Base-by-base conservation (phyloP, 2,329 filamentous ascomycete species). In the Calcarisporium arbuscula region DNA sequence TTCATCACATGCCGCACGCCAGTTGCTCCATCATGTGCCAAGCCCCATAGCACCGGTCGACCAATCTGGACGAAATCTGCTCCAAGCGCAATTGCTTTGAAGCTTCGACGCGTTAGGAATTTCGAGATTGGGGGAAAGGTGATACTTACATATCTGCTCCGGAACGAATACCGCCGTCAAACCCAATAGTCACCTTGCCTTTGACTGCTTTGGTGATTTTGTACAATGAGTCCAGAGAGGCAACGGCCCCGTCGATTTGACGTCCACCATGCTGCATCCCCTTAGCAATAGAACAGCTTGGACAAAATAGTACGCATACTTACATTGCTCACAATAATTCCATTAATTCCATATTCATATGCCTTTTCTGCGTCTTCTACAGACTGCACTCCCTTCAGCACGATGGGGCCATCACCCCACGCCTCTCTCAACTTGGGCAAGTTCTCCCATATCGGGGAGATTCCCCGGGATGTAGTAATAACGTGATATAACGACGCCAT, bases 391-490 rank as follows among this genome's bases (percentile, higher is more conserved):
- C 74, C 75, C 53, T 81, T 81, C 37, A 81, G 54, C 5, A 62
- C 65, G 44, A 82, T 78, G 3, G 75, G 74, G 40, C 70, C 68
- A 1, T 74, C 75, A 1, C 69, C 70, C 77, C 77, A 82, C 29
- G 69, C 62, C 48, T 72, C 60, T 39, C 76, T 74, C 30, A 78
- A 52, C 74, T 76, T 80, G 4, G 67, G 65, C 17, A 79, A 65
- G 45, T 77, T 77, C 31, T 78, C 73, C 77, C 76, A 82, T 12
- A 62, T 19, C 53, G 70, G 74, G 6, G 75, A 72, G 4, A 70
- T 62, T 0, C 77, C 76, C 51, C 82, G 77, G 75, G 76, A 81
- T 30, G 81, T 65, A n/a, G n/a, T n/a, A n/a, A n/a, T n/a, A n/a
- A n/a, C n/a, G n/a, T n/a, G n/a, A n/a, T n/a, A n/a, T n/a, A n/a